Base-by-base conservation (phyloP, 768 basidiomycete species). In the Mrakia gelida region DNA sequence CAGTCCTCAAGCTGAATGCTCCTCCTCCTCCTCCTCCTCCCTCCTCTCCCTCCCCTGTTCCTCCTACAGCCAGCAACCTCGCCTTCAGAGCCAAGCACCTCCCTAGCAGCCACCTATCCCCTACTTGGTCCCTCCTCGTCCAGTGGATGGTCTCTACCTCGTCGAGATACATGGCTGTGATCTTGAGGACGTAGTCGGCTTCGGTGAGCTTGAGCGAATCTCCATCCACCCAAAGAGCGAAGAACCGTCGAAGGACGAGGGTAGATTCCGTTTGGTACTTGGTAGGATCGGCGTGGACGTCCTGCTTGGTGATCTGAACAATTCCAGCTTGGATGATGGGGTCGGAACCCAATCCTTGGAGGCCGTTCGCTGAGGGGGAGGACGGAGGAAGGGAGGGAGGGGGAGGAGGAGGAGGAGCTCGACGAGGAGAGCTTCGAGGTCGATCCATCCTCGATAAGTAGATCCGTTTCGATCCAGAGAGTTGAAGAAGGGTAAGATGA, bases 161-260 rank as follows among this genome's bases (percentile, higher is more conserved):
- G 15, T 74, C 49, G 28, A 75, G 21, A n/a, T 65, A 78, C 45
- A 75, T 30, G 2, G 5, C 32, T 2, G 77, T 70, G 13, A 78
- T 49, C 28, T 73, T 73, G 54, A 78, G 18, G 15, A 78, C 65
- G 61, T 78, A 78, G 65, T 54, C 28, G 6, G 59, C 76, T 26
- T 78, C 77, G 61, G 45, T 52, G n/a, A 74, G 62, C 45, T 38
- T 45, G 26, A 63, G 26, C 45, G 45, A 23, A 30, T 49, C n/a
- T 72, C 62, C 15, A 56, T 78, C 73, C 59, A 78, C 72, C 77
- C 77, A 78, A 26, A 78, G 73, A 0, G 38, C 38, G 26, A 56
- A 78, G 62, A 78, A 74, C 2, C 77, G 63, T 18, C 52, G 38
- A 49, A 78, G 72, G 18, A 78, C 72, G 13, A 67, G 63, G 8